phyloP scores from a whole-genome alignment of 2,329 filamentous ascomycete species.

The Bipolaris oryzae region DNA sequence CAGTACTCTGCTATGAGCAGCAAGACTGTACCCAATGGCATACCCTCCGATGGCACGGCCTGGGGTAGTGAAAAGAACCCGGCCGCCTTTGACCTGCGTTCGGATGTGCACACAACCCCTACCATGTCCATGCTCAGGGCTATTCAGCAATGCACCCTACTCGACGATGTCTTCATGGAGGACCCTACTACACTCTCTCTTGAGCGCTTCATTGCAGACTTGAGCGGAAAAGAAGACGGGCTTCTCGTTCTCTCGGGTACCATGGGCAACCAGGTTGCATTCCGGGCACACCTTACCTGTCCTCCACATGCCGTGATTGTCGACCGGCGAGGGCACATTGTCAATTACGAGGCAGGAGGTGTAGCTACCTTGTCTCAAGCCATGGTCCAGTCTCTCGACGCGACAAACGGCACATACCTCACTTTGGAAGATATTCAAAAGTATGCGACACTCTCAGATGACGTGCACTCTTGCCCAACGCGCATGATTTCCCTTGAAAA shows the following conservation, averaged over 20 bases:
- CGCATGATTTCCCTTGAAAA: slow-evolving; percentile 84
- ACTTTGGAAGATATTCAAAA: slow-evolving; percentile 77
- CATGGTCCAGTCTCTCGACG: slow-evolving; percentile 68
- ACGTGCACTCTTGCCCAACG: slow-evolving; percentile 81
- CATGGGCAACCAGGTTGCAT: slow-evolving; percentile 89
- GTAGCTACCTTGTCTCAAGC: slow-evolving; percentile 75
- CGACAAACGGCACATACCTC: slow-evolving; percentile 73
- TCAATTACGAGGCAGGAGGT: slow-evolving; percentile 71
- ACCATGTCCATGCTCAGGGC: slow-evolving; percentile 76
- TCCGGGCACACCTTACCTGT: slow-evolving; percentile 76
- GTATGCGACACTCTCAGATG: slow-evolving; percentile 67
- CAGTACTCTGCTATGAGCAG: slow-evolving; percentile 39
- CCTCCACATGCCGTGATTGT: slow-evolving; percentile 82
- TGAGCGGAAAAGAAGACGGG: slow-evolving; percentile 76
- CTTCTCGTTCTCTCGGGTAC: slow-evolving; percentile 88
- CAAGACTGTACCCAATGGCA: slow-evolving; percentile 26
- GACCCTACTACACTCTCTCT: slow-evolving; percentile 79
- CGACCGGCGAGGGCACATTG: slow-evolving; percentile 79
- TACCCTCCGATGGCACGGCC: slow-evolving; percentile 16
- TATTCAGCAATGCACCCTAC: slow-evolving; percentile 73
- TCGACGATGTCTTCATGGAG: slow-evolving; percentile 84
- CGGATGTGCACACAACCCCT: slow-evolving; percentile 49
- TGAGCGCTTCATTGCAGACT: slow-evolving; percentile 72
- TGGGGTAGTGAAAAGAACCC: slow-evolving; percentile 55
- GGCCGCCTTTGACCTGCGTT: slow-evolving; percentile 63